Evolutionary conservation across 2,329 filamentous ascomycete genomes (phyloP), one percentile per base, ranked within the genome.

Genomic region (Basipetospora sp.): DNA sequence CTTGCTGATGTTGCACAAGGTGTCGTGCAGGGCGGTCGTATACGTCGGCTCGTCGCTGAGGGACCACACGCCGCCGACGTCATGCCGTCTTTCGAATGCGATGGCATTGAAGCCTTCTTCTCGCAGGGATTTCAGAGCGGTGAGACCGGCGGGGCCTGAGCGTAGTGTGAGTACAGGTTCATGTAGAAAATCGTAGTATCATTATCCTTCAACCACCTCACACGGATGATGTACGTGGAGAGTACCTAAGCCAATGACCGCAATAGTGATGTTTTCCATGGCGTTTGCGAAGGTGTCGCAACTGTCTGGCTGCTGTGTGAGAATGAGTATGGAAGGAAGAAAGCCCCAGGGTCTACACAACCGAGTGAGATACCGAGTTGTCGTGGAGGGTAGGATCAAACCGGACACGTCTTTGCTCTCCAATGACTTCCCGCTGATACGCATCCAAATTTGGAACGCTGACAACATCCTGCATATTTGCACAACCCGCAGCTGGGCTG

Each of bases 91-190:
- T 47, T 65, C 60, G 36, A 53, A 63, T 1, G 51, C 46, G 1
- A 55, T 59, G 3, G 55, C 59, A n/a, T 53, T 47, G 42, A 64
- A 64, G 2, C 60, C 62, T 48, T 61, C 60, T 39, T 63, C 60
- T 9, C 52, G 51, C 8, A 65, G 47, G 3, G 54, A 58, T 46
- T 65, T 64, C 26, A 58, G 44, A 42, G 51, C 50, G 8, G 52
- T 52, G 15, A 56, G 41, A 3, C 53, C 53, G 1, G 50, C 45
- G 1, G 53, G 43, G 2, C 53, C 53, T 55, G 22, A n/a, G n/a
- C n/a, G n/a, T 18, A 14, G 22, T 16, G 10, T 25, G 33, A 19
- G 19, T 15, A 18, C 14, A 17, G 30, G 18, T 16, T 11, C n/a
- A n/a, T n/a, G n/a, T n/a, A n/a, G n/a, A 8, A 9, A 18, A 1